Conservation (phyloP, 208 protist species). For the Acanthamoeba rhysodes region DNA sequence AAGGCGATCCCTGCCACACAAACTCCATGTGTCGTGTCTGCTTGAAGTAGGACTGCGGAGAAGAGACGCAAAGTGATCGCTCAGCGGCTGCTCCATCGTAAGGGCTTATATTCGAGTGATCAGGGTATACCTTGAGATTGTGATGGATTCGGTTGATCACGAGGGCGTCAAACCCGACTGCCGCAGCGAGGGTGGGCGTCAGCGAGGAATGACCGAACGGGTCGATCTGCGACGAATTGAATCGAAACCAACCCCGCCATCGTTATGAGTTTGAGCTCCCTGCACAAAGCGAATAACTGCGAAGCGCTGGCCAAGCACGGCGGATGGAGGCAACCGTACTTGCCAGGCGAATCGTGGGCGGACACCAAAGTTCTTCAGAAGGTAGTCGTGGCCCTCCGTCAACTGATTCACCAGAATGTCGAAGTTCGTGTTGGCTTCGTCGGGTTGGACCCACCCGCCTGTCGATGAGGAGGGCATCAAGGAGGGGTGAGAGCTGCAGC, state of each 20-base stretch:
- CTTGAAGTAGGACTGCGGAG: constrained; percentile 75
- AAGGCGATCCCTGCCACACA: constrained; percentile 85
- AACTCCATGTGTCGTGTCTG: constrained; percentile 86
- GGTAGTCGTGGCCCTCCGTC: constrained; percentile 87
- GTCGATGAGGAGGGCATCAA: not conserved
- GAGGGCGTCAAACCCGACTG: constrained; percentile 86
- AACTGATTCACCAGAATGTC: constrained; percentile 86
- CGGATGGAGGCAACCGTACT: constrained; percentile 50
- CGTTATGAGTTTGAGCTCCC: no score
- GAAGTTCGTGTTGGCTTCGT: constrained; percentile 84
- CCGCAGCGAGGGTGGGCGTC: constrained; percentile 82
- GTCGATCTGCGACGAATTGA: constrained; percentile 80
- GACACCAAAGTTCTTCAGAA: constrained; percentile 86
- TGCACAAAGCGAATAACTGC: no score
- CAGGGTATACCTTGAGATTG: constrained; percentile 75
- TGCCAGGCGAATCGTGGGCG: constrained; percentile 86
- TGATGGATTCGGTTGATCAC: constrained; percentile 90
- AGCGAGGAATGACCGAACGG: constrained; percentile 87
- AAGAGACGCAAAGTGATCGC: not conserved
- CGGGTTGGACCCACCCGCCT: constrained; percentile 89
- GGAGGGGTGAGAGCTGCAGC: not conserved
- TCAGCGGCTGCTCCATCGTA: not conserved
- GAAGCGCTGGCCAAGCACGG: not conserved
- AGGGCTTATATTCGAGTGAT: not conserved
- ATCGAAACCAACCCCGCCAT: no score